Conservation (phyloP, 2,329 filamentous ascomycete species). For the Pseudocercospora crystallina region DNA sequence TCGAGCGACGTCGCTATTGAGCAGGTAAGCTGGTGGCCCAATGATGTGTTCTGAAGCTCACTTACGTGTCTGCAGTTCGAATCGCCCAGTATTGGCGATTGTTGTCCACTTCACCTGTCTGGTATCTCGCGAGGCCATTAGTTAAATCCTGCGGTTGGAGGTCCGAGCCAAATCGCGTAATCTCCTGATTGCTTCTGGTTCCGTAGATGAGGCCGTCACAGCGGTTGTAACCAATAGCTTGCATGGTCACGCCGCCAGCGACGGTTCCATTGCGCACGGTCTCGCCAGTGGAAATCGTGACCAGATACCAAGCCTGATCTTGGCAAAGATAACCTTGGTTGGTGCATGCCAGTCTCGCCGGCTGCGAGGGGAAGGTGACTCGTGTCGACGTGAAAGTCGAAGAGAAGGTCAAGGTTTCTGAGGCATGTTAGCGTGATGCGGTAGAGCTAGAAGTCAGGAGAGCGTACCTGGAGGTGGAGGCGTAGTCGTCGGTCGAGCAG, state of each 20-base stretch:
- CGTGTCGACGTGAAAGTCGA: too few species aligned
- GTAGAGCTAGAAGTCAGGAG: too few species aligned
- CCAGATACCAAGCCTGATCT: neutral
- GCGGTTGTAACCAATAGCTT: constrained; percentile 12
- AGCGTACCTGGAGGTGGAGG: too few species aligned
- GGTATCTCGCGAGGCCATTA: neutral
- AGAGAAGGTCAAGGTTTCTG: too few species aligned
- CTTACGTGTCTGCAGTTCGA: neutral
- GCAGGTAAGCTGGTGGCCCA: neutral
- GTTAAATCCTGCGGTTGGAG: neutral
- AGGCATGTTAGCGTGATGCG: too few species aligned
- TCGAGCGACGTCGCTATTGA: neutral
- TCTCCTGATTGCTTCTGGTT: neutral
- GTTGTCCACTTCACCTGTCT: constrained; percentile 8
- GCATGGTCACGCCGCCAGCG: neutral
- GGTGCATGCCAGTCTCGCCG: neutral
- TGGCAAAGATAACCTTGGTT: constrained; percentile 5
- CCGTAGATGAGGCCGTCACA: constrained; percentile 9
- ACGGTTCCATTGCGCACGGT: neutral
- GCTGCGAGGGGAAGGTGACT: neutral
- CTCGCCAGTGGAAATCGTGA: neutral
- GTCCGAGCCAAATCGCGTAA: constrained; percentile 6
- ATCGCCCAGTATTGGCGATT: constrained; percentile 9
- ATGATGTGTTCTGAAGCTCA: neutral
- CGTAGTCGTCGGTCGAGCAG: too few species aligned